Conservation (phyloP, 305 asterid species). For the Fraxinus xanthoxyloides region DNA sequence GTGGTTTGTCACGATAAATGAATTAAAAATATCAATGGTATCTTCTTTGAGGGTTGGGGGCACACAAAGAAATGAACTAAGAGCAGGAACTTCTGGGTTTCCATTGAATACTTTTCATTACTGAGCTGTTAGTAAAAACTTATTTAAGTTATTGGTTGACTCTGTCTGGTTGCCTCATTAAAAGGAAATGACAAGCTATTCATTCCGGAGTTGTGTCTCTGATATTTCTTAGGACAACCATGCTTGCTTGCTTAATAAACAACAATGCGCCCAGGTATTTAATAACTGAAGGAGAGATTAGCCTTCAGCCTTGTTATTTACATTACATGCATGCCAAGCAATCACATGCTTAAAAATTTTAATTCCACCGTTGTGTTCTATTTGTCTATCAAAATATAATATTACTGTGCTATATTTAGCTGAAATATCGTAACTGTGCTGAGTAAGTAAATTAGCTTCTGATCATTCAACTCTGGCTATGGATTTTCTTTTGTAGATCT, state of each 20-base stretch:
- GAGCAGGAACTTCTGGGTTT: not conserved
- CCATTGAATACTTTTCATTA: not conserved
- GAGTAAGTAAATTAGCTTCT: slow-evolving; percentile 14
- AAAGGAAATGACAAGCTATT: not conserved
- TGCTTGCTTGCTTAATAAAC: too few species aligned
- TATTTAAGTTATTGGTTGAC: not conserved
- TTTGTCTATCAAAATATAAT: not conserved
- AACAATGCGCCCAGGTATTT: not conserved
- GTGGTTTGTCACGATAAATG: not conserved
- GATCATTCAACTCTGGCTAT: slow-evolving; percentile 22
- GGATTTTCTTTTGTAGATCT: slow-evolving; percentile 51
- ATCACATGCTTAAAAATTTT: not conserved
- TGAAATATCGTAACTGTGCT: not conserved
- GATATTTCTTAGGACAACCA: not conserved
- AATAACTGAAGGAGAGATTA: not conserved
- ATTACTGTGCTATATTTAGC: not conserved
- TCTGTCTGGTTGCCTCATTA: not conserved
- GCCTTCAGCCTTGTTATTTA: not conserved
- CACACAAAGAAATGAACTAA: not conserved
- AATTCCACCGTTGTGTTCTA: not conserved
- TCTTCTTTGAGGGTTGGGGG: too few species aligned
- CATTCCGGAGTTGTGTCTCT: not conserved
- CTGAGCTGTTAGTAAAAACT: not conserved
- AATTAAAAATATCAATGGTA: too few species aligned
- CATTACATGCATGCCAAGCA: not conserved